Evolutionary conservation across 2,329 filamentous ascomycete genomes (phyloP), one percentile per base, ranked within the genome.

Genomic region (Aciculosporium take): DNA sequence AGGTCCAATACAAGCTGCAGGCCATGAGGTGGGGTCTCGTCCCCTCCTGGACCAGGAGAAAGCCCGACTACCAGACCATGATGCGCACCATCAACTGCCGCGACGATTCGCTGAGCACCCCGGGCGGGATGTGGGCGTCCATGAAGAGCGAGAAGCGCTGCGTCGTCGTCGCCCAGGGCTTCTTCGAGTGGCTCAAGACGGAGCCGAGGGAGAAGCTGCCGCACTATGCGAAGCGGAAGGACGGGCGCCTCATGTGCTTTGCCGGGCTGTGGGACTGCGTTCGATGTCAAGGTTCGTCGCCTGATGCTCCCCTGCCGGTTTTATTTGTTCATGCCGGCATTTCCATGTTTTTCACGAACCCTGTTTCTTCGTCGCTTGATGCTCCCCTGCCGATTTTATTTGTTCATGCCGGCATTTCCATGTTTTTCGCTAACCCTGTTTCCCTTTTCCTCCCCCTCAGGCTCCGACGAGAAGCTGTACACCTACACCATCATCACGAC

Each of bases 401-500:
- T 12, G 7, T 12, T 10, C 8, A 7, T 28, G 5, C 13, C 27
- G 4, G 27, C 27, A 4, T 28, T 7, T 12, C 5, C 27, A 28
- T 10, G 27, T 28, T n/a, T n/a, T n/a, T 10, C 7, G 4, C 27
- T 7, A 28, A 28, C 10, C 6, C 15, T 8, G 4, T 13, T 25
- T 4, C n/a, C n/a, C n/a, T n/a, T n/a, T n/a, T n/a, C n/a, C n/a
- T n/a, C n/a, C n/a, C n/a, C n/a, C n/a, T n/a, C 23, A 53, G 50
- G 41, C 24, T 48, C 52, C 34, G 69, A 76, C 3, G 72, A 84
- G 47, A 84, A 81, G 57, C 63, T 78, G 5, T 95, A 89, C 57
- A 93, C 86, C 0, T 98, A 94, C 60, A 89, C 88, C 2, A 77
- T 98, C 56, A 89, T 96, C 58, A 98, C 91, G 1, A 96, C 89